Evolutionary conservation across 352 stramenopile genomes (phyloP).

Genomic region (Globisporangium yorkense): DNA sequence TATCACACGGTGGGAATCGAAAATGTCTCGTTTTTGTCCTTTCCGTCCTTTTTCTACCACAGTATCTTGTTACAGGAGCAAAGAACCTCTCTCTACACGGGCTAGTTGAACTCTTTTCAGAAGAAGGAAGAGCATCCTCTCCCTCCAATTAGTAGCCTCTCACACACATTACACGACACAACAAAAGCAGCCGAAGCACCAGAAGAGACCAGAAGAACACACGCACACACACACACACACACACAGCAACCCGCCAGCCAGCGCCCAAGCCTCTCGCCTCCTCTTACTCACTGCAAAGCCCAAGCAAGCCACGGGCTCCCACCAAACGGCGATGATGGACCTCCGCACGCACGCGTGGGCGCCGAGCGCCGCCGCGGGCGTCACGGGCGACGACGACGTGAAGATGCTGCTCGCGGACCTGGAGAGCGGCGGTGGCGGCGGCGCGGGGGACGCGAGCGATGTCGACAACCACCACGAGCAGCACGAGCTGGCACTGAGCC

Average conservation of each 20-base stretch:
- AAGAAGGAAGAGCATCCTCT: not conserved
- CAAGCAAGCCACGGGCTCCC: too few relatives aligned
- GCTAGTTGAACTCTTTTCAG: not conserved
- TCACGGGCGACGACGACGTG: slow-evolving; percentile 4
- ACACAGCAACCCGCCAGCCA: not conserved
- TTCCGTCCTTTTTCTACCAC: too few relatives aligned
- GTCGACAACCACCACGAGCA: not conserved
- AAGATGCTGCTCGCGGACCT: slow-evolving; percentile 10
- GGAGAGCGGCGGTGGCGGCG: not conserved
- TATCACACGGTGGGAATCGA: not conserved
- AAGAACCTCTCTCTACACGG: not conserved
- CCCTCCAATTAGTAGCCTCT: not conserved
- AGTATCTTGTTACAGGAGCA: not conserved
- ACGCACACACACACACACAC: not conserved
- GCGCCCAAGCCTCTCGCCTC: not conserved
- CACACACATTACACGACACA: not conserved
- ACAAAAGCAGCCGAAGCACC: not conserved
- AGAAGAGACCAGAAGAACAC: not conserved
- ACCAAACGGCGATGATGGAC: slow-evolving; percentile 2
- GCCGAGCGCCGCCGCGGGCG: not conserved
- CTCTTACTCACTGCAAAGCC: too few relatives aligned
- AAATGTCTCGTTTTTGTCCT: too few relatives aligned
- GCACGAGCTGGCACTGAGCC: slow-evolving; percentile 3
- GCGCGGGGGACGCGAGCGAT: not conserved
- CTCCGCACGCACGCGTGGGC: slow-evolving; percentile 2